Base-by-base conservation (phyloP, 192 early-diverging fungal species). In the Cetraspora pellucida region DNA sequence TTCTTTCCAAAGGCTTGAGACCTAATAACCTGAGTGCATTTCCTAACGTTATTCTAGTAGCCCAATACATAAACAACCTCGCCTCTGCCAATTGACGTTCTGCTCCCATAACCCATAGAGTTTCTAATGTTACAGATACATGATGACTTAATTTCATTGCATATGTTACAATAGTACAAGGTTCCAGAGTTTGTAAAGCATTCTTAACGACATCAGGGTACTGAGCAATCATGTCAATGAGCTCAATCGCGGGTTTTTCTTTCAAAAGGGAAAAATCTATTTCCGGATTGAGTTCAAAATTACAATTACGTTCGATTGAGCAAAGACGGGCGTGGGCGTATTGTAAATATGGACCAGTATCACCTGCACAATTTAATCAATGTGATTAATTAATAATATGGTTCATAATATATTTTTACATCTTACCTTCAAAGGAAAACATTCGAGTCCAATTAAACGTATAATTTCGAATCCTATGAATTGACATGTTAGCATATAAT, bases 261-360 rank as follows among this genome's bases (percentile, higher is more conserved):
- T 82, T 87, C 30, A 98, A 84, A 8, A 92, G 85, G 19, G 81
- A 79, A 69, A 95, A 74, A 75, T 98, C 89, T 0, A 86, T 91
- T 28, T 89, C 83, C 14, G 82, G 84, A 78, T 88, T 90, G 74
- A 93, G 81, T 47, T 78, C 72, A 74, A 90, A 81, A 65, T 81
- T 85, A 13, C 89, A 85, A 77, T 88, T 91, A 79, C 97, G 95
- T 85, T 96, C 93, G 59, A 99, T 92, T 75, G 96, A 97, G 85
- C 93, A 95, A 47, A 97, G 85, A 81, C 98, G 97, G 44, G 98
- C 90, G 81, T 99, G 97, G n/a, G 97, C 93, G 81, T 97, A 99
- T 87, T 98, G 97, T 30, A 99, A 85, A 85, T 99, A 99, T 23
- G 97, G 97, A n/a, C 97, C 98, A 44, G 98, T 99, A 84, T 97